Base-by-base conservation (phyloP, 768 basidiomycete species). In the Collybiopsis confluens region DNA sequence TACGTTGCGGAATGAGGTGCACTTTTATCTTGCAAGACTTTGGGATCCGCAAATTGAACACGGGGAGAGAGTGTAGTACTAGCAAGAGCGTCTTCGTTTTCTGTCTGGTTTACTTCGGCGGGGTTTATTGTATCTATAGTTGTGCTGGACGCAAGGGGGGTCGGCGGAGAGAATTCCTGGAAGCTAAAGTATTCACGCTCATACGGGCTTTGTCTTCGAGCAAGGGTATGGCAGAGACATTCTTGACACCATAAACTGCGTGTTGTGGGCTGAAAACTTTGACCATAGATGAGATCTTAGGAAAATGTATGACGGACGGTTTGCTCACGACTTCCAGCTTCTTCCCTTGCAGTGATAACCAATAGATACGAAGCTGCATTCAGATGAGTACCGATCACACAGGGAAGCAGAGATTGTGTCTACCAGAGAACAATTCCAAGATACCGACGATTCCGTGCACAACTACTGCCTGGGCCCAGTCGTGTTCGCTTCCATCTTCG, bases 371-470 rank as follows among this genome's bases (percentile, higher is more conserved):
- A 87, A 33, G 79, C 91, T 92, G 54, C 3, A 13, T 16, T 40
- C 16, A 3, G n/a, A 16, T 43, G 26, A 56, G 16, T 20, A 26
- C 50, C 37, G 42, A 47, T 55, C 40, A 49, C 56, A 43, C 55
- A 47, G 24, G 55, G 55, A 56, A 40, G 28, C 40, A 52, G 55
- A 44, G 44, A 30, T 23, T 23, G 38, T 26, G 67, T 72, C 55
- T 68, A 92, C 90, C 80, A 62, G 85, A 78, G 63, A 84, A 89
- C 21, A 93, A 68, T 56, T 84, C 82, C 56, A 93, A 62, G 16
- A 89, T 71, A 15, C 90, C 90, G 41, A 92, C 71, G 58, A 93
- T 81, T 11, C 90, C 91, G 65, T 90, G 86, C 10, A 90, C 76
- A 41, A 88, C 66, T 37, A 80, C 78, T 54, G 74, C 67, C 16